These are phyloP conservation scores for Adiantum capillusveneris DNA, from an alignment of 75 land plant species.

Conservation along the genomic window DNA sequence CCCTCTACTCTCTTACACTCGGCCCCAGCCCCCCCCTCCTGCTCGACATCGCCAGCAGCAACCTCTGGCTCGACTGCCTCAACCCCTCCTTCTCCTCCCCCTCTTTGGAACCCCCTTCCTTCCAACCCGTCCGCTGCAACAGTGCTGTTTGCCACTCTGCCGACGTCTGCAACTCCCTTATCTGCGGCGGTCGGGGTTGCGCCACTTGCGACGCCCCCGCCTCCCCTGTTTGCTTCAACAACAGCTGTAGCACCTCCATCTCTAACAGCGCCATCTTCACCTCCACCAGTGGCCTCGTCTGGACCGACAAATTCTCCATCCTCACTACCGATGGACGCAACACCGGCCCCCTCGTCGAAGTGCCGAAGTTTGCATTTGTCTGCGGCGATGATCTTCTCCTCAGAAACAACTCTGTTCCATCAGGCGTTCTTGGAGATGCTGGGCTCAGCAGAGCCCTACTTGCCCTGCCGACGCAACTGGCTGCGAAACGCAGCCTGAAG, in stretches of 20 bases:
- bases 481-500: slow-evolving; percentile 12
- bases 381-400: slow-evolving; percentile 19
- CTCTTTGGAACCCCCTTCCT: slow-evolving; percentile 6
- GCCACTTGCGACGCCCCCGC: slow-evolving; percentile 8
- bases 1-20: not conserved
- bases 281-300: slow-evolving; percentile 12
- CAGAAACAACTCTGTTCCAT: slow-evolving; percentile 6
- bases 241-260: slow-evolving; percentile 18
- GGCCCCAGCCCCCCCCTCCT: not conserved
- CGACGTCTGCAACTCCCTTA: not conserved
- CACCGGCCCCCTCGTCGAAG: slow-evolving; percentile 5
- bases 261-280: slow-evolving; percentile 20
- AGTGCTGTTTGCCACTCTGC: slow-evolving; percentile 14
- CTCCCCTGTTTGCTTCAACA: slow-evolving; percentile 19
- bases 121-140: slow-evolving; percentile 15
- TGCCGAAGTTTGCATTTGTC: slow-evolving; percentile 23
- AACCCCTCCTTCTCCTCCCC: not conserved
- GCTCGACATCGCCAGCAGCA: slow-evolving; percentile 23
- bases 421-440: slow-evolving; percentile 21
- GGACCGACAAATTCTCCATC: slow-evolving; percentile 13
- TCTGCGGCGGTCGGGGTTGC: slow-evolving; percentile 13
- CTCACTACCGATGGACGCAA: slow-evolving; percentile 13
- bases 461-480: slow-evolving; percentile 37
- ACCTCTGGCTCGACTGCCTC: slow-evolving; percentile 27
- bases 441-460: slow-evolving; percentile 34